phyloP scores from a whole-genome alignment of 2,329 filamentous ascomycete species.

The Ophiostoma himal-ulmi region DNA sequence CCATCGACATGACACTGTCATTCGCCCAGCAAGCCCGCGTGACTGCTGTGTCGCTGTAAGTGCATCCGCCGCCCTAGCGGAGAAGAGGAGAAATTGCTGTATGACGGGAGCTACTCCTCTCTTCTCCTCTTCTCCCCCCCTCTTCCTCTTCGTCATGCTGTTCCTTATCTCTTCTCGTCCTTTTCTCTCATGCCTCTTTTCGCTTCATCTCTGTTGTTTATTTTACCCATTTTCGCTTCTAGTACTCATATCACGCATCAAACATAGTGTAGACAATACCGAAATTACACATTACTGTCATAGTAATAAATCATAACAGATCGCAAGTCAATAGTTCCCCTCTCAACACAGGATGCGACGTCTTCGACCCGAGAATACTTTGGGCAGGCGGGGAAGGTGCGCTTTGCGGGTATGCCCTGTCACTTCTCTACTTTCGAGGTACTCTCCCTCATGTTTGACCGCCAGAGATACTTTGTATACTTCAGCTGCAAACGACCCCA shows the following conservation, averaged over 20 bases:
- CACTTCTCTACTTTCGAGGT: constrained; percentile 9
- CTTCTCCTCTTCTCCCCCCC: neutral
- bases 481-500: neutral
- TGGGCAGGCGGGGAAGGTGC: constrained; percentile 19
- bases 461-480: constrained; percentile 11
- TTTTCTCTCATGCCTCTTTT: neutral
- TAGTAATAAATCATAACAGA: neutral
- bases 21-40: constrained; percentile 14
- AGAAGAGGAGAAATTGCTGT: neutral
- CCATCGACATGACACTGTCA: neutral
- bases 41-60: neutral
- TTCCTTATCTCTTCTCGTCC: neutral
- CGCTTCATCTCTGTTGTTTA: too few relatives aligned
- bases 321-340: neutral
- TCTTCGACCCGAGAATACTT: constrained; percentile 19
- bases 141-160: neutral
- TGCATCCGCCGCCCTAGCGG: neutral
- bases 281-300: neutral
- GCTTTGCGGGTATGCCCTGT: constrained; percentile 8
- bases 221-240: neutral
- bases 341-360: neutral
- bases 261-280: neutral
- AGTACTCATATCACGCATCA: neutral
- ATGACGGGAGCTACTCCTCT: neutral
- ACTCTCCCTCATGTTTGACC: neutral